Evolutionary conservation across 2,329 filamentous ascomycete species (phyloP), one percentile per base, ranked within the genome.

Genomic region (Diplocarpon mali): DNA sequence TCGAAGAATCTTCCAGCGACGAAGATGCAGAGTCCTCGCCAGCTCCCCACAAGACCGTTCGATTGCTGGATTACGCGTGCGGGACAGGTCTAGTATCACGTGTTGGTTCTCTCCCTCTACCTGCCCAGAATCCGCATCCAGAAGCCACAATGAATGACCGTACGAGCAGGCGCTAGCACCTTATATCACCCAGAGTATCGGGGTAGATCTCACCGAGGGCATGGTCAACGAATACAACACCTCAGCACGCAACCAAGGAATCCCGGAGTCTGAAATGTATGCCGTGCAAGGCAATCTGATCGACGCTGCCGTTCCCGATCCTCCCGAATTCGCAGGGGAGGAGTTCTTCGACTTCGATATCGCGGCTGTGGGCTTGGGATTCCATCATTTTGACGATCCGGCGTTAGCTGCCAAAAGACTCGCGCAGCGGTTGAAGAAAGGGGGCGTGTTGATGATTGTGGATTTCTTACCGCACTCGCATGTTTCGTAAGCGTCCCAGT

Each of bases 51-150:
- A 48, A 45, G 56, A 57, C 55, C 45, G 67, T 77, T 35, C 71
- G 72, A 37, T 63, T 86, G 15, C 67, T 88, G 2, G 84, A 89
- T 60, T 89, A 88, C 62, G 84, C 84, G 13, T 88, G 83, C 58
- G 84, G 84, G 8, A 80, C 80, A 5, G 82, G 82, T 2, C 63
- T 76, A 44, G 68, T 85, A 50, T 81, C 80, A 11, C 70, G 73
- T 61, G 80, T 83, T 13, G 5, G 42, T 40, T 13, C 20, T 28
- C 37, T 27, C 27, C 20, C 35, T 28, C 38, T 46, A 11, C 16
- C 36, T 31, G 7, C 11, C 7, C 8, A 16, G 15, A 27, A 29
- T 20, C 17, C n/a, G 3, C 31, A 42, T 28, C n/a, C 28, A 30
- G 15, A 4, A 13, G 28, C 15, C 20, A 14, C 29, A 27, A 35